A percentile compares a stretch with the other conserved stretches of the same genome.
phyloP scores from a whole-genome alignment of 805 yeast genomes.

The Wickerhamiella slavikovae region DNA sequence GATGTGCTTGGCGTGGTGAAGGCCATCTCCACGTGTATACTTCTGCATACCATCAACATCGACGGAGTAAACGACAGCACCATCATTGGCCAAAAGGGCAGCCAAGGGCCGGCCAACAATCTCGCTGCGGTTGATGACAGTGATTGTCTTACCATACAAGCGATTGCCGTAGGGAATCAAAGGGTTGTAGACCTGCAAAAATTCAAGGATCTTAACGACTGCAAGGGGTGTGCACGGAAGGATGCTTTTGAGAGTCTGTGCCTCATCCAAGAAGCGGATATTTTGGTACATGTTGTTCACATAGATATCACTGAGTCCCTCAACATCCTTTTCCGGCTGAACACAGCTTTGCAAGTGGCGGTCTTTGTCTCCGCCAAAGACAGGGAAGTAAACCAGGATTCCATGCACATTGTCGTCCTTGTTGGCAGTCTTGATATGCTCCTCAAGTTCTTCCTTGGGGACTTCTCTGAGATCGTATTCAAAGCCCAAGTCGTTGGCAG shows the following conservation, averaged over 20 bases:
- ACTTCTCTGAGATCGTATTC: slow-evolving; percentile 56
- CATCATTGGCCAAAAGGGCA: slow-evolving; percentile 88
- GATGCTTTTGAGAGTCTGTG: slow-evolving; percentile 52
- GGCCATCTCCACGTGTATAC: slow-evolving; percentile 86
- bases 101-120: slow-evolving; percentile 96
- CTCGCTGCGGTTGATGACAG: slow-evolving; percentile 84
- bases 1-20: slow-evolving; percentile 61
- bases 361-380: slow-evolving; percentile 86
- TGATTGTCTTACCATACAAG: slow-evolving; percentile 76
- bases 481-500: slow-evolving; percentile 73
- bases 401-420: slow-evolving; percentile 60
- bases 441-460: slow-evolving; percentile 69
- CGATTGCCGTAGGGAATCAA: slow-evolving; percentile 76
- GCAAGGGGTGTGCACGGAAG: slow-evolving; percentile 96
- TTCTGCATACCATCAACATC: slow-evolving; percentile 75
- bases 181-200: slow-evolving; percentile 67
- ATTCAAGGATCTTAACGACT: slow-evolving; percentile 79
- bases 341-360: slow-evolving; percentile 89
- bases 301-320: slow-evolving; percentile 78
- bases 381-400: slow-evolving; percentile 94
- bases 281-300: slow-evolving; percentile 92
- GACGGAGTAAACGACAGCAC: slow-evolving; percentile 86
- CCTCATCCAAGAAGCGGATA: slow-evolving; percentile 57
- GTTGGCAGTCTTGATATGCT: slow-evolving; percentile 64
- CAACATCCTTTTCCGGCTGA: slow-evolving; percentile 82